A percentile compares a stretch with the other conserved stretches of the same genome.
phyloP scores from a whole-genome alignment of 257 asterid genomes.

The Jacaranda mimosifolia region DNA sequence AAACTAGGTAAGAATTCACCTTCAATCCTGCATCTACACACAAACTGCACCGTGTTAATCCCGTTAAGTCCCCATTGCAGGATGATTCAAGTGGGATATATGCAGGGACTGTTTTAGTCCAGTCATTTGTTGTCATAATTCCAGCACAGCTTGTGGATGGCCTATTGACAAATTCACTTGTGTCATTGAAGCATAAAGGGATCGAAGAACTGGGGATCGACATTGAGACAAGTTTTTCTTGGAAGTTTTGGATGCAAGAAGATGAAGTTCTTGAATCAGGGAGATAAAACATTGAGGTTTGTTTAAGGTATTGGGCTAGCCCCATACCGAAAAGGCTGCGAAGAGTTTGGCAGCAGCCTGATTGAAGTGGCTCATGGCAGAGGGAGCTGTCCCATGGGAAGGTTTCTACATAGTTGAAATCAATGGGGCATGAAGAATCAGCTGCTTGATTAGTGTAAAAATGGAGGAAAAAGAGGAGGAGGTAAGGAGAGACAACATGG shows the following conservation, averaged over 20 bases:
- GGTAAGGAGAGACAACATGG: slow-evolving; percentile 17
- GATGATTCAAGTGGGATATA: slow-evolving; percentile 50
- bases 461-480: slow-evolving; percentile 17
- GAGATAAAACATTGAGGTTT: slow-evolving; percentile 60
- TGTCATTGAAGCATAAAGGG: slow-evolving; percentile 55
- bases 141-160: slow-evolving; percentile 62
- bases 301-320: slow-evolving; percentile 49
- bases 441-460: slow-evolving; percentile 17
- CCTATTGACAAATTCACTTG: slow-evolving; percentile 43
- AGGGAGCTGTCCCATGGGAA: slow-evolving; percentile 67
- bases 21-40: slow-evolving; percentile 65
- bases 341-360: slow-evolving; percentile 65
- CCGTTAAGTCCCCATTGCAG: slow-evolving; percentile 59
- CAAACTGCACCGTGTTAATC: slow-evolving; percentile 53
- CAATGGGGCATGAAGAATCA: slow-evolving; percentile 55
- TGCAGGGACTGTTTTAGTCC: slow-evolving; percentile 42
- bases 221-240: slow-evolving; percentile 32
- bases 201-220: slow-evolving; percentile 35
- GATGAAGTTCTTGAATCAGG: slow-evolving; percentile 48
- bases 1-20: slow-evolving; percentile 52
- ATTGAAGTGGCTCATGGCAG: slow-evolving; percentile 48
- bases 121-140: slow-evolving; percentile 47
- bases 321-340: slow-evolving; percentile 65
- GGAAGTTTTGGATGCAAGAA: slow-evolving; percentile 51
- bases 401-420: slow-evolving; percentile 57